Percentiles rank a stretch among this genome's conserved stretches.
Conservation (phyloP, 805 yeast genomes). For the Candida andamanensis region DNA sequence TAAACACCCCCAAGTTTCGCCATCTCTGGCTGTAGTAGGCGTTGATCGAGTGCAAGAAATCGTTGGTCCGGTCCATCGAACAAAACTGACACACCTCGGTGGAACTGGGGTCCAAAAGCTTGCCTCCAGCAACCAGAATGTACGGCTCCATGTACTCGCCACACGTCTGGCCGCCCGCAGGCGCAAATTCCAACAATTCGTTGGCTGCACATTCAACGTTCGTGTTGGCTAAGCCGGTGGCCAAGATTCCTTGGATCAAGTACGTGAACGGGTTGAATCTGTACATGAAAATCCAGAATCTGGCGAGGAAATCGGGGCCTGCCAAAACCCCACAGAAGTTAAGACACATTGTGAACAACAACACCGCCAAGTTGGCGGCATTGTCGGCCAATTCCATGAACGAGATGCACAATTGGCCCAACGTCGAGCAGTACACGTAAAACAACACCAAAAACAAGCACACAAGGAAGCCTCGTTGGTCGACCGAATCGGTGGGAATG, state of each 20-base stretch:
- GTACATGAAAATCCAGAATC: conserved; percentile 70
- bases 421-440: conserved; percentile 23
- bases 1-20: conserved; percentile 60
- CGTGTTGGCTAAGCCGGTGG: conserved; percentile 25
- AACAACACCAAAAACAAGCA: conserved; percentile 18
- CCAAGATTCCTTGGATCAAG: conserved; percentile 50
- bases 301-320: conserved; percentile 22
- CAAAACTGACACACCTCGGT: conserved; percentile 64
- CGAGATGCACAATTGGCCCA: conserved; percentile 21
- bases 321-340: conserved; percentile 33
- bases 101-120: conserved; percentile 35
- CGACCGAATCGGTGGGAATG: conserved; percentile 42
- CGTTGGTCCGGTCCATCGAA: conserved; percentile 51
- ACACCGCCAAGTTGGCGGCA: conserved; percentile 28
- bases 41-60: conserved; percentile 44
- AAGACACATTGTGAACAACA: conserved; percentile 30
- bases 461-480: conserved; percentile 42
- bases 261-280: conserved; percentile 64
- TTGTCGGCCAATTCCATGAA: conserved; percentile 24
- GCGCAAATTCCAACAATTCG: conserved; percentile 19
- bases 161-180: conserved; percentile 26
- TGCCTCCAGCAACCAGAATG: conserved; percentile 37
- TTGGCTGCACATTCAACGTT: conserved; percentile 31
- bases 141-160: conserved; percentile 23
- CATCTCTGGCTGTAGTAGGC: conserved; percentile 49